These are phyloP conservation scores for Alternaria alternata DNA, from an alignment of 2,329 filamentous ascomycete species.

Conservation along the genomic window DNA sequence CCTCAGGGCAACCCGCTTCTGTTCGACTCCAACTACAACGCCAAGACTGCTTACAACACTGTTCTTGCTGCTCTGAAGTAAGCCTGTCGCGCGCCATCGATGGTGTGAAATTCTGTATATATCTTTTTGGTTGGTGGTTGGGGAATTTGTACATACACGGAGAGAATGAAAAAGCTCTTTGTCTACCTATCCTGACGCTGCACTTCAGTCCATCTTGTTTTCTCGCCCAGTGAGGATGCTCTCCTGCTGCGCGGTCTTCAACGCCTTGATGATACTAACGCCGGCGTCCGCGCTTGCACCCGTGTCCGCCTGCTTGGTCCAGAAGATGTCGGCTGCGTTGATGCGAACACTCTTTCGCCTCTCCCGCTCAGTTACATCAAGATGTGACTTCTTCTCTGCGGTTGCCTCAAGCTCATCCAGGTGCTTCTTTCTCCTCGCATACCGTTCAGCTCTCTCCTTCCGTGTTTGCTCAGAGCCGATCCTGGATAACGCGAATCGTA, in stretches of 20 bases:
- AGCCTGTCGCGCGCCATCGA: background rate
- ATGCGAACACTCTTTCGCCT: conserved; percentile 44
- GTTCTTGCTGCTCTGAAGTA: conserved; percentile 40
- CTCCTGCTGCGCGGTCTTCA: conserved; percentile 30
- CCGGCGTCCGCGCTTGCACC: conserved; percentile 34
- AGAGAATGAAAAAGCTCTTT: background rate
- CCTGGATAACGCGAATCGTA: conserved; percentile 34
- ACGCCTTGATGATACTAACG: conserved; percentile 37
- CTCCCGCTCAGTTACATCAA: conserved; percentile 36
- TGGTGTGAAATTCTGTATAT: conserved; percentile 6
- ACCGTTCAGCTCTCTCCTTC: conserved; percentile 36
- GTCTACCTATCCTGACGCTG: background rate
- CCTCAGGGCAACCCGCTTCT: conserved; percentile 53
- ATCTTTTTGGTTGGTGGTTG: background rate
- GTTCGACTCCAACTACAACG: conserved; percentile 55
- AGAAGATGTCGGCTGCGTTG: conserved; percentile 42
- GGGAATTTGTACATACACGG: conserved; percentile 17
- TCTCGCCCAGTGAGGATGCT: conserved; percentile 20
- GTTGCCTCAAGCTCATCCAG: conserved; percentile 39
- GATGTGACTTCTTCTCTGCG: conserved; percentile 21
- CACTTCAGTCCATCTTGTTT: conserved; percentile 8
- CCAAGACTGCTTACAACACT: conserved; percentile 53
- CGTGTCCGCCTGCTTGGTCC: conserved; percentile 41
- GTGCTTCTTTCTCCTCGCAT: conserved; percentile 37
- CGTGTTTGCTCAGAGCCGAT: conserved; percentile 43